These are phyloP conservation scores for Fusarium tuaranense DNA, from an alignment of 2,329 filamentous ascomycete genomes.

Conservation along the genomic window DNA sequence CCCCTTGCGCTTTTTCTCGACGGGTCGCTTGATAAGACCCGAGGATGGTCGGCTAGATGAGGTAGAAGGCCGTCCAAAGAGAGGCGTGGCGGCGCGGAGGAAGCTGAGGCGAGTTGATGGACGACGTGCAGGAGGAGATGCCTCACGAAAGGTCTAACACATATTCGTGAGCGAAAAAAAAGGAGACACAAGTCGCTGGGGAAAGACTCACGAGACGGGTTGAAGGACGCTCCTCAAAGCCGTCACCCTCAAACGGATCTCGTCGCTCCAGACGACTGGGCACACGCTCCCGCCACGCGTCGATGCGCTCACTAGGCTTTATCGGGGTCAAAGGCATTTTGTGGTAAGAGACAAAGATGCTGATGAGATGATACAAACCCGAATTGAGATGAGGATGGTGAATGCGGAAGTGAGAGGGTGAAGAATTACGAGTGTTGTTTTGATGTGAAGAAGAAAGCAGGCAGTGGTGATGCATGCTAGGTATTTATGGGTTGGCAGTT, in stretches of 20 bases:
- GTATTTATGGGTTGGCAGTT: not conserved
- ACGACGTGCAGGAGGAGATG: constrained; percentile 26
- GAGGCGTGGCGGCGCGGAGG: constrained; percentile 42
- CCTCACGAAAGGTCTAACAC: constrained; percentile 41
- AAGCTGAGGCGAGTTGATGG: constrained; percentile 46
- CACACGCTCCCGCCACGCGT: constrained; percentile 51
- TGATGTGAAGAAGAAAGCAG: not conserved
- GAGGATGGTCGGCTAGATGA: constrained; percentile 29
- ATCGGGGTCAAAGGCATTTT: constrained; percentile 18
- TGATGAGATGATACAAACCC: not conserved
- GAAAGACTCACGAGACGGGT: constrained; percentile 45
- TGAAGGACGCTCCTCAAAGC: constrained; percentile 46
- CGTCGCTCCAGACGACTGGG: constrained; percentile 51
- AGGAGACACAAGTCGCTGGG: fast-evolving
- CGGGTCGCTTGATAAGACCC: not conserved
- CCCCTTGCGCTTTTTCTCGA: constrained; percentile 21
- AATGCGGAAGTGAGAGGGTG: not conserved
- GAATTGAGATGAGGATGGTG: not conserved
- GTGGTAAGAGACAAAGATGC: not conserved
- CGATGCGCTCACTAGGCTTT: constrained; percentile 38
- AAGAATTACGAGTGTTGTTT: not conserved
- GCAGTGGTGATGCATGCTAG: not conserved
- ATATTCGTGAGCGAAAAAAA: not conserved
- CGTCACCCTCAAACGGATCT: constrained; percentile 52
- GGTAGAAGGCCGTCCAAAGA: constrained; percentile 36